phyloP scores from a whole-genome alignment of 2,329 filamentous ascomycete species.

The Chrysoporthe puriensis region DNA sequence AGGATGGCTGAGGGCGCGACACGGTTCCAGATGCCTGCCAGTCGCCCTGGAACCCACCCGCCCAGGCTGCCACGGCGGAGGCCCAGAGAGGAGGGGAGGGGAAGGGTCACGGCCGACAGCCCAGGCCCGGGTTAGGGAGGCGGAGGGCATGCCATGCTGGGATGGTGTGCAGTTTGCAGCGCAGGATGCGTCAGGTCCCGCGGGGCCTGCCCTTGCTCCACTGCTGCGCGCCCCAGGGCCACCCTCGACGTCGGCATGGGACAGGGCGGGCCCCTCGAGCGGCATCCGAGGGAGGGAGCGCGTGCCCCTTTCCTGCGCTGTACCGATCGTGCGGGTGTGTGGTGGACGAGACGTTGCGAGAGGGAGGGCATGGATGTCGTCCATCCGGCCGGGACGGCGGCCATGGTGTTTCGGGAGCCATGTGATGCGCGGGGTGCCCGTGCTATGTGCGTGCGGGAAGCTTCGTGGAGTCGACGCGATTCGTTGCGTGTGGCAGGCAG shows the following conservation, averaged over 20 bases:
- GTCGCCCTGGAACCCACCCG: neutral
- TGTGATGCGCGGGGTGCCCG: neutral
- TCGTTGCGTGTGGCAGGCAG: neutral
- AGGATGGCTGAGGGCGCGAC: neutral
- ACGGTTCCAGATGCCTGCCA: too few species aligned
- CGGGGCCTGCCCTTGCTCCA: neutral
- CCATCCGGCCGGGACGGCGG: neutral
- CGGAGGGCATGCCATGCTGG: conserved; percentile 2
- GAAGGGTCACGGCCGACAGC: neutral
- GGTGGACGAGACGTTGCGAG: neutral
- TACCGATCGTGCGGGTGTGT: neutral
- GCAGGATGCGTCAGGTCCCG: conserved; percentile 7
- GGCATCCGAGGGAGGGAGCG: neutral
- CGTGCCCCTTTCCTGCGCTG: neutral
- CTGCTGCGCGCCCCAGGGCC: neutral
- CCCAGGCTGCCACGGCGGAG: neutral
- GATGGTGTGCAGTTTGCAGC: conserved; percentile 2
- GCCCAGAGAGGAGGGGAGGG: neutral
- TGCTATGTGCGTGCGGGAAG: neutral
- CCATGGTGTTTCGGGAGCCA: neutral
- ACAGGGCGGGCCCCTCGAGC: neutral
- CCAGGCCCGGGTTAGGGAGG: neutral
- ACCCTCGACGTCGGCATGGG: neutral
- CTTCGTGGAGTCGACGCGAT: neutral
- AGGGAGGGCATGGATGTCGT: neutral